phyloP scores from a whole-genome alignment of 345 rosid genomes.

The Laguncularia racemosa region DNA sequence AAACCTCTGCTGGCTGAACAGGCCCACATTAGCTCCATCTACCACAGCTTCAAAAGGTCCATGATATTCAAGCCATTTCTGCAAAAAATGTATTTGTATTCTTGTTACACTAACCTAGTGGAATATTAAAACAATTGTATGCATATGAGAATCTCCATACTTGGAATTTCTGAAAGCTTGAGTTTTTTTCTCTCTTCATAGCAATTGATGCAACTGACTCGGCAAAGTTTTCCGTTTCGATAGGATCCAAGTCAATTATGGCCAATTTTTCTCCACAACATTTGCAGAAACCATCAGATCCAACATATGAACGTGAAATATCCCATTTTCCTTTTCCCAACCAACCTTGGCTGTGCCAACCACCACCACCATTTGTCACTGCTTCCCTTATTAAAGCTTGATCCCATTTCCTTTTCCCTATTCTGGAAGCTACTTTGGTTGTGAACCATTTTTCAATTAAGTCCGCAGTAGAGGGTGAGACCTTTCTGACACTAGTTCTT shows the following conservation, averaged over 20 bases:
- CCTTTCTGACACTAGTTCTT: constrained; percentile 40
- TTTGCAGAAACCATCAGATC: constrained; percentile 41
- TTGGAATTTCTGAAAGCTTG: constrained; percentile 57
- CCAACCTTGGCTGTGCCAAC: constrained; percentile 78
- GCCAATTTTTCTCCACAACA: constrained; percentile 55
- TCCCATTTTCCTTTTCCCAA: constrained; percentile 60
- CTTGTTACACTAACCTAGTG: constrained; percentile 4
- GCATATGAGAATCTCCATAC: constrained; percentile 20
- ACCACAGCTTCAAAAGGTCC: constrained; percentile 72
- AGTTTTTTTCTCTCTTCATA: constrained; percentile 38
- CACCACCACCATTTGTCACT: constrained; percentile 49
- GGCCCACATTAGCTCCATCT: constrained; percentile 67
- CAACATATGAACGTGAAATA: constrained; percentile 27
- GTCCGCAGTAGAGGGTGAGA: constrained; percentile 40
- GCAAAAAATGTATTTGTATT: constrained; percentile 12
- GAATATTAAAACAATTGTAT: constrained; percentile 3
- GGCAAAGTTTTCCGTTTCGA: constrained; percentile 56
- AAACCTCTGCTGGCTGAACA: constrained; percentile 39
- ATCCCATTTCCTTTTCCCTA: constrained; percentile 46
- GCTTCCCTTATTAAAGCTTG: constrained; percentile 25
- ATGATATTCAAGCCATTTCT: constrained; percentile 66
- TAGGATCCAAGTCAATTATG: constrained; percentile 52
- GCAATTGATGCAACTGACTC: constrained; percentile 57
- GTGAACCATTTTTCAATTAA: constrained; percentile 47
- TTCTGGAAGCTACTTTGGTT: constrained; percentile 35